Evolutionary conservation across 495 filamentous ascomycete species (phyloP), one percentile per base, ranked within the genome.

Genomic region (Penicillium desertorum): DNA sequence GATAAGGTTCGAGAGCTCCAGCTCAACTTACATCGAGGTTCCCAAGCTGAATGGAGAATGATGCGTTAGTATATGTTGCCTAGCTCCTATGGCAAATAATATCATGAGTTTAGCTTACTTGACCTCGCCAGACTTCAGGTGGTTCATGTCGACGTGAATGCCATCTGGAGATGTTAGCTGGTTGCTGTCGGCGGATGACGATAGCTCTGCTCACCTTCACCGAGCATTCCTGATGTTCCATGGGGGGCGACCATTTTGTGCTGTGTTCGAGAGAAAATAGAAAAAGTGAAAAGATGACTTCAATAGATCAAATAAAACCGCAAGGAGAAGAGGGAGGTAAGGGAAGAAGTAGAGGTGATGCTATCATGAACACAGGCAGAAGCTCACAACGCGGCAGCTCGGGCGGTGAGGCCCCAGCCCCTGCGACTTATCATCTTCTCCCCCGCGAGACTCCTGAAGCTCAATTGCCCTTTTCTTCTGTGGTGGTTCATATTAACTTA

Each of bases 121-220:
- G 70, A 85, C 84, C 74, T 95, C 91, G 44, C 91, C 91, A 66
- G 86, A 89, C 83, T 96, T 94, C 61, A 94, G 71, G 64, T 93
- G 88, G 62, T 96, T 88, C 94, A 98, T 98, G 69, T 98, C 94
- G 51, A 98, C 78, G 74, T 98, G 94, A 69, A 98, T 96, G 69
- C 94, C 94, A 92, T 98, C 94, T 98, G 66, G 51, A 45, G 41
- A 19, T 32, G 51, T 75, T 62, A 75, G 69, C 58, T 64, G 29
- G 53, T 36, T 36, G 57, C 48, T 45, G 32, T 47, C 46, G 22
- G 50, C 41, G 37, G 62, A 60, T 59, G 58, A 68, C 54, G 58
- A 64, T 57, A 67, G 57, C 61, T 60, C 58, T 52, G 54, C 75
- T 68, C 36, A 89, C 88, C 88, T 83, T 90, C 87, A 60, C 81